These are phyloP conservation scores for Biscutella laevigata DNA, from an alignment of 441 rosid species.

Conservation along the genomic window DNA sequence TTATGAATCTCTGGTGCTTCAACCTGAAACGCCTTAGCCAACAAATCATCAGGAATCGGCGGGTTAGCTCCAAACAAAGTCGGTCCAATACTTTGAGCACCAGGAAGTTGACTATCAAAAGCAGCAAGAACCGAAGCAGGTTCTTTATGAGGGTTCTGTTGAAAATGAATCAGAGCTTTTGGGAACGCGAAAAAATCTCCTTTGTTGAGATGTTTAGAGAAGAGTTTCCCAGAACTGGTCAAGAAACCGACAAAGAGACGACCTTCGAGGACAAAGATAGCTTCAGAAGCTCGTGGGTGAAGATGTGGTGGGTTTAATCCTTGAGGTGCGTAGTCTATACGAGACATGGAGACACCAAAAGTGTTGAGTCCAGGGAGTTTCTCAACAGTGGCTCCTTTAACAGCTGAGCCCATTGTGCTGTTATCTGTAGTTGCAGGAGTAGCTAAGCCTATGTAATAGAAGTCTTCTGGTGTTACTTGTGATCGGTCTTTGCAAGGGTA, in stretches of 20 bases:
- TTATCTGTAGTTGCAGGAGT: constrained; percentile 33
- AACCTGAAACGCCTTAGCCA: constrained; percentile 56
- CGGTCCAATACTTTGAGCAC: constrained; percentile 48
- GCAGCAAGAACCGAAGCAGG: constrained; percentile 52
- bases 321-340: constrained; percentile 46
- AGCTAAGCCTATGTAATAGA: constrained; percentile 49
- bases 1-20: constrained; percentile 46
- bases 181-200: constrained; percentile 71
- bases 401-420: constrained; percentile 45
- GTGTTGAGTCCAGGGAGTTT: constrained; percentile 80
- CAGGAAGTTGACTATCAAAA: constrained; percentile 67
- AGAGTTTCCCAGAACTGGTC: constrained; percentile 45
- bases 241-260: constrained; percentile 61
- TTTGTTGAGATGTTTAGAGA: constrained; percentile 41
- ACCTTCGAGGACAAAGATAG: constrained; percentile 56
- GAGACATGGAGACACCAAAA: constrained; percentile 51
- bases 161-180: constrained; percentile 59
- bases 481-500: constrained; percentile 53
- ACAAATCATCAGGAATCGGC: constrained; percentile 41
- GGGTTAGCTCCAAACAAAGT: constrained; percentile 55
- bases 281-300: constrained; percentile 71
- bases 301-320: constrained; percentile 73
- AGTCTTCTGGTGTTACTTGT: constrained; percentile 43
- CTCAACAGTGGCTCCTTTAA: constrained; percentile 47
- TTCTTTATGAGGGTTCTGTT: constrained; percentile 42